These are phyloP conservation scores for Xanthoceras sorbifolium DNA, from an alignment of 345 rosid species.

Conservation along the genomic window DNA sequence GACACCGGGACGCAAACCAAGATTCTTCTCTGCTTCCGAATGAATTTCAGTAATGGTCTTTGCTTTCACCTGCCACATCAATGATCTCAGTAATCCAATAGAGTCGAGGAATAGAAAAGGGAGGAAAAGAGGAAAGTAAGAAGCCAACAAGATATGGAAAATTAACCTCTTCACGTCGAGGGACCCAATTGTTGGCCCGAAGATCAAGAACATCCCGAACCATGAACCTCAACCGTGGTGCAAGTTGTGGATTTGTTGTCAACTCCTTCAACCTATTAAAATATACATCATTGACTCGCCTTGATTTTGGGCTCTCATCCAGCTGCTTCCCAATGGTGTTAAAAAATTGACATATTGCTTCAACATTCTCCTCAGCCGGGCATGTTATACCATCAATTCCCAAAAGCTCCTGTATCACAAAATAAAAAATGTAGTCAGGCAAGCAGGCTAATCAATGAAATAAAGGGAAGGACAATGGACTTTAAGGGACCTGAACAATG, in stretches of 20 bases:
- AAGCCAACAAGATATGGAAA: background rate
- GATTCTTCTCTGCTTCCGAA: conserved; percentile 87
- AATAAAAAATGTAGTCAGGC: background rate
- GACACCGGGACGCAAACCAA: conserved; percentile 89
- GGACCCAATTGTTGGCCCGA: conserved; percentile 63
- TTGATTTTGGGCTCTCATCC: conserved; percentile 57
- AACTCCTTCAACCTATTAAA: conserved; percentile 60
- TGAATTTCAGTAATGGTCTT: conserved; percentile 89
- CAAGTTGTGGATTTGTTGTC: conserved; percentile 56
- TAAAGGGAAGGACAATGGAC: background rate
- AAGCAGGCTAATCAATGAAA: background rate
- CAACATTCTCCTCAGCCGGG: conserved; percentile 90
- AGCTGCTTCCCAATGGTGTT: conserved; percentile 84
- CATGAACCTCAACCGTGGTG: conserved; percentile 70
- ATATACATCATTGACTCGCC: conserved; percentile 58
- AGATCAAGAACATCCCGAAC: conserved; percentile 67
- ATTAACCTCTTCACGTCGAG: conserved; percentile 72
- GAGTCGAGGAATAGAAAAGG: background rate
- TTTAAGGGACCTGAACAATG: conserved; percentile 62
- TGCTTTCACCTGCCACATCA: conserved; percentile 66
- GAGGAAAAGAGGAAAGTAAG: background rate
- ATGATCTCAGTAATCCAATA: background rate
- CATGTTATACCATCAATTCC: conserved; percentile 62
- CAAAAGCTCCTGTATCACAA: conserved; percentile 69
- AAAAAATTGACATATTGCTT: conserved; percentile 83